Base-by-base conservation (phyloP, 2,329 filamentous ascomycete genomes). In the Penicillium oxalicum region DNA sequence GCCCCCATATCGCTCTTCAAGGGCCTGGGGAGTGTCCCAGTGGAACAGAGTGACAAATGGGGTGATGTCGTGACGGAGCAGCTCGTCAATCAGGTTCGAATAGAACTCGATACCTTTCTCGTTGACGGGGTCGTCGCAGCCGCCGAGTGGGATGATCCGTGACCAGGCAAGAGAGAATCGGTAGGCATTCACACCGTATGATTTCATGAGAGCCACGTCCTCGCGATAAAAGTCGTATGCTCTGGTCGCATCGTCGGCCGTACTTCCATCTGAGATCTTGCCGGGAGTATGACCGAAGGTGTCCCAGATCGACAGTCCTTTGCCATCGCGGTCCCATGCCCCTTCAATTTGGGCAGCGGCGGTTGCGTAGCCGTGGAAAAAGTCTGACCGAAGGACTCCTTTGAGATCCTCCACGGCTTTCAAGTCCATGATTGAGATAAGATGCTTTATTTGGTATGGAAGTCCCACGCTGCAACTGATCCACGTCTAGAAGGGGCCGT, bases 11-110 rank as follows among this genome's bases (percentile, higher is more conserved):
- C 86, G 81, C 72, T 84, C 81, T 61, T 91, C 81, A 28, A 91
- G 74, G 37, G 73, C 81, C 57, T 88, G 81, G 2, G 88, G 88
- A 11, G 88, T 76, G 70, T 91, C 88, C 87, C 87, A 91, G 70
- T 91, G 88, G 67, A 86, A 86, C 13, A 93, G 74, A 1, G 88
- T 91, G 61, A 91, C 80, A 66, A 91, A 82, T 1, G 88, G 87
- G 13, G 77, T 80, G 60, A 91, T 91, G 50, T 80, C 85, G 13
- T 83, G 84, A 5, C 76, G 82, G 35, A 87, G 75, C 42, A 91
- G 77, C 62, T 87, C 84, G 62, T 90, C 84, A 42, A 88, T 82
- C 53, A 91, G 82, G 59, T 83, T 80, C 59, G 82, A 77, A 67
- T 91, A 91, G 72, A 86, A 85, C 57, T 84, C 79, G 39, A 91